Evolutionary conservation across 2,329 filamentous ascomycete species (phyloP).

Genomic region (Akanthomyces lecanii): DNA sequence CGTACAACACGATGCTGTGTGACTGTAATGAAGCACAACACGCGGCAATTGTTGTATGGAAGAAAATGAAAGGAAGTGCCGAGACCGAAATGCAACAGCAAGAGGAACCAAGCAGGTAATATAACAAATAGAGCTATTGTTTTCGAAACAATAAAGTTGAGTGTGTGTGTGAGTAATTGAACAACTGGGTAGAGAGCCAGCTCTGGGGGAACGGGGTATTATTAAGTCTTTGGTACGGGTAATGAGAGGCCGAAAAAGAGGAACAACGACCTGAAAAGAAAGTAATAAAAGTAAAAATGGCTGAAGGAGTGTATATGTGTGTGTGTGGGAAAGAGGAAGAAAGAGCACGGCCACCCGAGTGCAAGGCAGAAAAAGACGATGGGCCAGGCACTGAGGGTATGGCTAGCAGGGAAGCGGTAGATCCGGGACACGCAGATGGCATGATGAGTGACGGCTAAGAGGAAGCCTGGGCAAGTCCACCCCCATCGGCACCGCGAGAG

Average conservation of each 20-base stretch:
- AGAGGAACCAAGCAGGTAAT: neutral
- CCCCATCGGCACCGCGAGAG: neutral
- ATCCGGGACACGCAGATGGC: slow-evolving; percentile 8
- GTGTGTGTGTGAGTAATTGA: slow-evolving; percentile 4
- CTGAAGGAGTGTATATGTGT: slow-evolving; percentile 14
- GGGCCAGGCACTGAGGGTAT: slow-evolving; percentile 2
- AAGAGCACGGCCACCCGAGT: neutral
- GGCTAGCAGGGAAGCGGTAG: slow-evolving; percentile 4
- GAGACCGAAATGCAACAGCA: too few relatives aligned
- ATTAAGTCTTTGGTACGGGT: neutral
- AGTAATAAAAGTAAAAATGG: neutral
- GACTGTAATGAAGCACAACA: neutral
- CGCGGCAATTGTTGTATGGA: neutral
- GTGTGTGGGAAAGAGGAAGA: slow-evolving; percentile 1
- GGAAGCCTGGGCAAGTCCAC: neutral
- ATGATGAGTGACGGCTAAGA: slow-evolving; percentile 1
- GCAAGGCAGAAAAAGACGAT: neutral
- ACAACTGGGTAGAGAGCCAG: slow-evolving; percentile 5
- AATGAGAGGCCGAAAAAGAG: neutral
- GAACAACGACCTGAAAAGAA: neutral
- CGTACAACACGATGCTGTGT: slow-evolving; percentile 3
- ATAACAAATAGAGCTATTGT: neutral
- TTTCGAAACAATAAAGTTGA: slow-evolving; percentile 4
- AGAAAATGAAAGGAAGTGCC: neutral
- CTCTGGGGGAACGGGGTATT: slow-evolving; percentile 13